phyloP scores from a whole-genome alignment of 495 filamentous ascomycete genomes.

The Wilcoxina mikolae region DNA sequence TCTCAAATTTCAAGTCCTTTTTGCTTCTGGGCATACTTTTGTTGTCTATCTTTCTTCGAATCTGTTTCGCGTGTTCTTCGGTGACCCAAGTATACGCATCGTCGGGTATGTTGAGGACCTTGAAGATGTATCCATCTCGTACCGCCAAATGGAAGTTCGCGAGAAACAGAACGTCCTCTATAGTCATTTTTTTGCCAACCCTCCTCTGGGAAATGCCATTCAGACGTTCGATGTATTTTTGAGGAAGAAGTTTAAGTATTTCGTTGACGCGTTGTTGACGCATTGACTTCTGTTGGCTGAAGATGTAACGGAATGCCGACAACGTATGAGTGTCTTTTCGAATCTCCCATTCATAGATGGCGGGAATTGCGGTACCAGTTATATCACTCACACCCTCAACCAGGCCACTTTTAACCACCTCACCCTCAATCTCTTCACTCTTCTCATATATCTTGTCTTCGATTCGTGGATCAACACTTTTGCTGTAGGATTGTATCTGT shows the following conservation, averaged over 20 bases:
- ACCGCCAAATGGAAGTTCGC: neutral
- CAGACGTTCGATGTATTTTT: neutral
- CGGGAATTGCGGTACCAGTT: constrained; percentile 5
- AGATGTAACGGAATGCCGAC: neutral
- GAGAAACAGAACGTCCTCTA: constrained; percentile 11
- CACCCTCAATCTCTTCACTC: no score
- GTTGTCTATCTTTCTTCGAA: neutral
- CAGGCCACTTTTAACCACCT: neutral
- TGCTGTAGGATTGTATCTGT: no score
- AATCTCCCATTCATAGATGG: neutral
- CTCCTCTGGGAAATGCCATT: neutral
- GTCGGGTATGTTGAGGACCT: constrained; percentile 7
- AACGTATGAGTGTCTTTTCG: no score
- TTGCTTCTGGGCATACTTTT: neutral
- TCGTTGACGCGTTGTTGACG: neutral
- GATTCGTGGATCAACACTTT: no score
- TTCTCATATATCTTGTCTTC: no score
- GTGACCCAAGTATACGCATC: constrained; percentile 3
- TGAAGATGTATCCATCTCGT: neutral
- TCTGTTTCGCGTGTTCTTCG: neutral
- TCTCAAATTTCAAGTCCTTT: neutral
- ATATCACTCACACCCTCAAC: constrained; percentile 1
- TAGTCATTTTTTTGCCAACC: no score
- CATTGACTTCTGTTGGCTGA: neutral
- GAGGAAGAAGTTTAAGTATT: neutral